phyloP scores from a whole-genome alignment of 2,329 filamentous ascomycete species.

The Cercospora brassicicola region DNA sequence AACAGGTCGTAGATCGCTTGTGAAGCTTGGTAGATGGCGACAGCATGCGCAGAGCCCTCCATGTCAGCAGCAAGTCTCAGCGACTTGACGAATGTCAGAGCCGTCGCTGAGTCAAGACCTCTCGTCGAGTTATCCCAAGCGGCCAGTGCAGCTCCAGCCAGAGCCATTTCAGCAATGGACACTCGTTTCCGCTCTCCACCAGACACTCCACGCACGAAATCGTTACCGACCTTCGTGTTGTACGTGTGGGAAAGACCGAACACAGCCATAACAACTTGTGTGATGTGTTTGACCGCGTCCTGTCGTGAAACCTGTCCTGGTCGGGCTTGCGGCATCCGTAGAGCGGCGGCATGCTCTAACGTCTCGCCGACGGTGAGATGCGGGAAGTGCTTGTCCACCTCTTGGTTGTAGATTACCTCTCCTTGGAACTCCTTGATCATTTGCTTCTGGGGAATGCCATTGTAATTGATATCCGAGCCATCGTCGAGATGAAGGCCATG shows the following conservation, averaged over 20 bases:
- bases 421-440: constrained; percentile 52
- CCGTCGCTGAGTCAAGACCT: constrained; percentile 58
- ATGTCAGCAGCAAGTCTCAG: constrained; percentile 54
- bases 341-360: constrained; percentile 56
- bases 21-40: constrained; percentile 58
- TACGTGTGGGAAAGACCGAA: constrained; percentile 58
- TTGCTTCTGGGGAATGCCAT: constrained; percentile 51
- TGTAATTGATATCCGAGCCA: constrained; percentile 59
- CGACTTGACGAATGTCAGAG: constrained; percentile 59
- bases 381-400: constrained; percentile 56
- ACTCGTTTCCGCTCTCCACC: constrained; percentile 58
- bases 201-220: constrained; percentile 62
- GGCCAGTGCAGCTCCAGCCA: constrained; percentile 43
- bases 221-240: constrained; percentile 58
- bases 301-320: constrained; percentile 42
- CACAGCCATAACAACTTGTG: constrained; percentile 55
- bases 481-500: constrained; percentile 58
- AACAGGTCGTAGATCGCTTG: constrained; percentile 63
- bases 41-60: constrained; percentile 52
- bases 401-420: constrained; percentile 49
- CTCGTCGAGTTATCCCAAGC: constrained; percentile 52
- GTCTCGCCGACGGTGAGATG: constrained; percentile 60
- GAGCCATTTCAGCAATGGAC: constrained; percentile 57
- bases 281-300: constrained; percentile 49
- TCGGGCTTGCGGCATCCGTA: constrained; percentile 51